Evolutionary conservation across 2,329 filamentous ascomycete species (phyloP), one percentile per base, ranked within the genome.

Genomic region (Neonectria ditissima): DNA sequence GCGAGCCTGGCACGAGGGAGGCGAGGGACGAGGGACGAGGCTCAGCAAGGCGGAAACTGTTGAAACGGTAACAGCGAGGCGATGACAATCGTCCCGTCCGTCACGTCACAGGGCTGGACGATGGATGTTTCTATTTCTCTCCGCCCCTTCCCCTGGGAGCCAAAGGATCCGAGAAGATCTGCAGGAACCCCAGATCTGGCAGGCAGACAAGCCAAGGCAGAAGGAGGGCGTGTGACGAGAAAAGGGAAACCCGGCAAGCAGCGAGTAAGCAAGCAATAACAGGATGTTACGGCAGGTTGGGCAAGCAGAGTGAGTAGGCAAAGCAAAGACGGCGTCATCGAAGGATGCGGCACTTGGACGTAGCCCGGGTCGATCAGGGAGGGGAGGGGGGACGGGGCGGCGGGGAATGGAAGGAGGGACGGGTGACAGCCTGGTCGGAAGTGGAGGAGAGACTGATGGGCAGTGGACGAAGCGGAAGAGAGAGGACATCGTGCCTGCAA

Each of bases 101-200:
- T 61, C 59, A 51, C 52, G 43, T 55, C 52, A 57, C 54, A 58
- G 47, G 53, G 53, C 39, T 57, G 52, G 50, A 18, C 18, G 41
- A 50, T 45, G 59, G 26, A n/a, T 53, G 48, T 28, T 57, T 32
- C 26, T 52, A 20, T 47, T 44, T 58, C n/a, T 47, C 34, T 30
- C 32, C 28, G 11, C 22, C n/a, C n/a, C n/a, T n/a, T 26, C 39
- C 20, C 18, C n/a, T 22, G 47, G 52, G 39, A 48, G 24, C 13
- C 16, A 66, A 62, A 70, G 62, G 66, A 70, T 65, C 68, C 63
- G 63, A 68, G 50, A 48, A 56, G 61, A 67, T 71, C 68, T 72
- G 70, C 70, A 72, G 69, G 70, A 72, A 72, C 70, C 66, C 67
- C 66, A 72, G 70, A 72, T 72, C 69, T 70, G 59, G 52, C 52